Percentiles rank a stretch among this genome's conserved stretches.
Evolutionary conservation across 2,329 filamentous ascomycete species (phyloP).

Genomic region (Paramyrothecium roridum): DNA sequence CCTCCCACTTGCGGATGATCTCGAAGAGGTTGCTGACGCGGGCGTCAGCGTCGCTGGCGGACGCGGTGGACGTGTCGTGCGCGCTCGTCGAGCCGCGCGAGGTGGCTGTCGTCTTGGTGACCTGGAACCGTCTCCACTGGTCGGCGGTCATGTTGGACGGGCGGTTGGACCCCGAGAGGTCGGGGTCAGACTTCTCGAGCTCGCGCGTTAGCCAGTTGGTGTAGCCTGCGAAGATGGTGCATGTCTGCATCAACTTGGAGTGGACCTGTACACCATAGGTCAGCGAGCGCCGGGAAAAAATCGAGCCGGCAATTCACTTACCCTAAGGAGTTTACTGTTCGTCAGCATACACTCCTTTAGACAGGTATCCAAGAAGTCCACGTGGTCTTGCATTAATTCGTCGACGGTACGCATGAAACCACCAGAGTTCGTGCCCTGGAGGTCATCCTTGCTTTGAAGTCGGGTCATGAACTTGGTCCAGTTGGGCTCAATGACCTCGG

Average conservation of each 20-base stretch:
- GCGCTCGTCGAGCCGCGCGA: constrained; percentile 18
- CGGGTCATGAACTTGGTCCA: constrained; percentile 93
- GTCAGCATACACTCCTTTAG: constrained; percentile 99
- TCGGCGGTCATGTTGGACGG: constrained; percentile 58
- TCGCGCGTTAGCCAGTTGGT: constrained; percentile 83
- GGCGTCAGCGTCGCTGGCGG: constrained; percentile 32
- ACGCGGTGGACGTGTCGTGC: constrained; percentile 30
- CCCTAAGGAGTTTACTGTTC: constrained; percentile 88
- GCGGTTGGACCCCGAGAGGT: constrained; percentile 61
- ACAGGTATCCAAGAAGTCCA: constrained; percentile 96
- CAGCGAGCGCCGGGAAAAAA: constrained; percentile 5
- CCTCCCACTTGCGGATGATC: constrained; percentile 86
- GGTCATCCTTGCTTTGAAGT: constrained; percentile 60
- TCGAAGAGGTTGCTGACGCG: constrained; percentile 77
- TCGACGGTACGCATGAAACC: constrained; percentile 72
- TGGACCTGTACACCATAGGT: constrained; percentile 65
- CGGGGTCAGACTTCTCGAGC: constrained; percentile 78
- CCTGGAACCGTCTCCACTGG: constrained; percentile 58
- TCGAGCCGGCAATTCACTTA: constrained; percentile 37
- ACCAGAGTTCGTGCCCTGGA: constrained; percentile 19
- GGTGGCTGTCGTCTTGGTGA: constrained; percentile 39
- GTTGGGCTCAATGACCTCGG: constrained; percentile 96
- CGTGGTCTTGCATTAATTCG: constrained; percentile 97
- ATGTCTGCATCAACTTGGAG: constrained; percentile 94
- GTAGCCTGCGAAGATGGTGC: constrained; percentile 89